Evolutionary conservation across 768 basidiomycete genomes (phyloP).

Genomic region (Leccinum broughii): DNA sequence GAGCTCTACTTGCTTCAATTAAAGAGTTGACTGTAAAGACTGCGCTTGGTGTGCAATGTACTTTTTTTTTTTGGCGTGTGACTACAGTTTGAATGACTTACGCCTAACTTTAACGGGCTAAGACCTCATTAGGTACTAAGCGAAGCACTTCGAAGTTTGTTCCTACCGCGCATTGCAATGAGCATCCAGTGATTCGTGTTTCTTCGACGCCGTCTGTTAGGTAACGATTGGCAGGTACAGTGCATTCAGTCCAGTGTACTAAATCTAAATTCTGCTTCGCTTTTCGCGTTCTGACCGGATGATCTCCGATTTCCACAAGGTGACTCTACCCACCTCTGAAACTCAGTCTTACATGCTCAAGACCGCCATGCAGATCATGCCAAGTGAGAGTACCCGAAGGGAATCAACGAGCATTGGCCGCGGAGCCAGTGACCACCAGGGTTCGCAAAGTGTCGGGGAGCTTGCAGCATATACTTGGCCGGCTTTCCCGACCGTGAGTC

Average conservation of each 20-base stretch:
- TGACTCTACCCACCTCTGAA: neutral
- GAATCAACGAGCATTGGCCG: neutral
- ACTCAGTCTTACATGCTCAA: neutral
- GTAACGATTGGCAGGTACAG: neutral
- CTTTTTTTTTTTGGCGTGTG: neutral
- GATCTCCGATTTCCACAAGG: neutral
- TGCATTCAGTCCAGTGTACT: neutral
- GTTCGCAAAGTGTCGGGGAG: neutral
- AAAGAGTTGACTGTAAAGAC: neutral
- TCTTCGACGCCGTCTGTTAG: neutral
- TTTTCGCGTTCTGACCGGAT: neutral
- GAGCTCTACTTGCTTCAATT: constrained; percentile 24
- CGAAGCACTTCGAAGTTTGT: neutral
- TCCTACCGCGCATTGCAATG: neutral
- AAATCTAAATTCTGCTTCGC: neutral
- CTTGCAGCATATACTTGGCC: neutral
- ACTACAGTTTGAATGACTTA: neutral
- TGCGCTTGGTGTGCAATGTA: neutral
- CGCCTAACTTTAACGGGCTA: neutral
- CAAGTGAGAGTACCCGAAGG: neutral
- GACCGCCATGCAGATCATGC: neutral
- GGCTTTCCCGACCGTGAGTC: neutral
- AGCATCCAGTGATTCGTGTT: neutral
- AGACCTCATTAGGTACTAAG: neutral
- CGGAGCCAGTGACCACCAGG: neutral